Conservation (phyloP, 129 eudicot species). For the Pittosporum tobira region DNA sequence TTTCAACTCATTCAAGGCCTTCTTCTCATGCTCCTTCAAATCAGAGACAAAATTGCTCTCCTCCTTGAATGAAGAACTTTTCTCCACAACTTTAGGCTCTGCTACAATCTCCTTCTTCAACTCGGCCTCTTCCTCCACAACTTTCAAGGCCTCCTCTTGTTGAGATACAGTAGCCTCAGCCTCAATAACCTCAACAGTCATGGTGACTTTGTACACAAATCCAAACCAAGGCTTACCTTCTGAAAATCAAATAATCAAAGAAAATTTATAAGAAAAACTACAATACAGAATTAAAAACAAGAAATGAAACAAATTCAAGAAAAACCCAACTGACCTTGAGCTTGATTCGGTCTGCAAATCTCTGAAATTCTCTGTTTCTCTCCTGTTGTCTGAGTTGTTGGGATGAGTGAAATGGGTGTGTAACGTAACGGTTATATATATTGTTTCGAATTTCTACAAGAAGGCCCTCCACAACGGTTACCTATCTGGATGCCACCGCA, state of each 20-base stretch:
- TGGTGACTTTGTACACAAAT: constrained; percentile 9
- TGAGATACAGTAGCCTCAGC: constrained; percentile 17
- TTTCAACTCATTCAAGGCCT: constrained; percentile 47
- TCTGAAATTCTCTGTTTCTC: neutral
- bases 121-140: constrained; percentile 11
- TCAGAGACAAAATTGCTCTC: constrained; percentile 51
- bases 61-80: constrained; percentile 49
- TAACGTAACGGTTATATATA: constrained; percentile 25
- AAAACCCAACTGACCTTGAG: constrained; percentile 3
- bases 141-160: constrained; percentile 12
- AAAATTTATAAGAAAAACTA: neutral
- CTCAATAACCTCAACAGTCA: constrained; percentile 46
- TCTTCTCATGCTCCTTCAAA: constrained; percentile 48
- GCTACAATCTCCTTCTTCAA: constrained; percentile 15
- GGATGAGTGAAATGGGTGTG: neutral
- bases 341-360: neutral
- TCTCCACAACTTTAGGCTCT: constrained; percentile 33
- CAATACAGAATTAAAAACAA: neutral
- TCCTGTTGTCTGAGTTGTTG: neutral
- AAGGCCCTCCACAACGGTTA: constrained; percentile 44
- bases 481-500: constrained; percentile 35
- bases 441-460: neutral
- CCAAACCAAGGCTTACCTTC: neutral
- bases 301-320: neutral
- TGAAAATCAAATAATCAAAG: neutral